These are phyloP conservation scores for Bertia moriformis DNA, from an alignment of 2,329 filamentous ascomycete species.

Conservation along the genomic window DNA sequence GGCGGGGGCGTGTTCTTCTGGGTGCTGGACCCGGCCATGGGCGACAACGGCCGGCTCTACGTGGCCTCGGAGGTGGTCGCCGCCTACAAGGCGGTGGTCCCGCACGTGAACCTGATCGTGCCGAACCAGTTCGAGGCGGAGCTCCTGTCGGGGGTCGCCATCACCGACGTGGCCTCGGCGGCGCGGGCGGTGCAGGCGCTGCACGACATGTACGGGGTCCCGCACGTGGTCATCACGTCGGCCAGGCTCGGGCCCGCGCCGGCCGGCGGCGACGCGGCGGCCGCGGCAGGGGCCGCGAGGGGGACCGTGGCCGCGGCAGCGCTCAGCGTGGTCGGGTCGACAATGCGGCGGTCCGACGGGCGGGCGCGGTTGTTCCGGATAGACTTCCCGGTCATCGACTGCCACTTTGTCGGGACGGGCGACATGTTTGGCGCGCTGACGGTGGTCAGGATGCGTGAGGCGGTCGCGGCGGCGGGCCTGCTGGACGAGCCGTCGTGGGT, in stretches of 20 bases:
- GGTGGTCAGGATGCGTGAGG: conserved; percentile 45
- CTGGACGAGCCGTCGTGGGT: conserved; percentile 21
- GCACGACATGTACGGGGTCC: background rate
- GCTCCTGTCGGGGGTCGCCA: conserved; percentile 8
- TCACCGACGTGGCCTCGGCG: background rate
- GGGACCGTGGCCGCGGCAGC: too few species aligned
- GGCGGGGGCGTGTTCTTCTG: conserved; percentile 51
- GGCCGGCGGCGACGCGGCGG: too few species aligned
- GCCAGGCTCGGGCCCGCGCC: too few species aligned
- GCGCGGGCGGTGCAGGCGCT: background rate
- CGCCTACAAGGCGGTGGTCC: conserved; percentile 45
- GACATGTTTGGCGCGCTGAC: conserved; percentile 58
- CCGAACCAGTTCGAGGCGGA: conserved; percentile 59
- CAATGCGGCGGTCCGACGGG: conserved; percentile 20
- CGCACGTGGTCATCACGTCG: background rate
- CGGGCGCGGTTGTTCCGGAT: conserved; percentile 47
- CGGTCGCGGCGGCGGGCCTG: conserved; percentile 18
- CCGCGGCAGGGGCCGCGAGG: too few species aligned
- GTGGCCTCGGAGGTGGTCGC: conserved; percentile 51
- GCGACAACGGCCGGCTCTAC: conserved; percentile 51
- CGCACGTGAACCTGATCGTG: conserved; percentile 48
- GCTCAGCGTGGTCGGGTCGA: background rate
- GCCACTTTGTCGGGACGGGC: conserved; percentile 55
- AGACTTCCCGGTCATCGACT: conserved; percentile 44
- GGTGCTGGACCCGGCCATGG: conserved; percentile 59